These are phyloP conservation scores for Trichoderma arundinaceum DNA, from an alignment of 2,329 filamentous ascomycete species.

Conservation along the genomic window DNA sequence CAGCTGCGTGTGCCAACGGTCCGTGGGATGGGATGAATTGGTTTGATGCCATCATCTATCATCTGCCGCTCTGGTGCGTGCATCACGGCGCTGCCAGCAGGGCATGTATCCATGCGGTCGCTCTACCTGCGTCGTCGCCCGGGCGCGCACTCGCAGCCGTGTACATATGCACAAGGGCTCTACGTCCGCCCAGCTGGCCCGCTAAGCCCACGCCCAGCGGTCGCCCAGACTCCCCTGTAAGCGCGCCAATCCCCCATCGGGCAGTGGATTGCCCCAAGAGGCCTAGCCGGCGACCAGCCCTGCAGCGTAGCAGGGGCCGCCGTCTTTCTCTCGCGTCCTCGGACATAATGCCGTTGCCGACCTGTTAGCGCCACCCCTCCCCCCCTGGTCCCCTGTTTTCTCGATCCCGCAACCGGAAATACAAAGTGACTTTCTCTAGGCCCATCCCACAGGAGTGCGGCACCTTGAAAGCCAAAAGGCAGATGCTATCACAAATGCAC, in stretches of 20 bases:
- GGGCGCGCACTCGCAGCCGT: not conserved
- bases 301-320: not conserved
- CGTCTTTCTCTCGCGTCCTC: conserved; percentile 38
- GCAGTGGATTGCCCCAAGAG: not conserved
- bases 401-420: conserved; percentile 28
- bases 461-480: not conserved
- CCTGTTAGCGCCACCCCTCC: conserved; percentile 35
- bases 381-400: conserved; percentile 26
- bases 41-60: conserved; percentile 13
- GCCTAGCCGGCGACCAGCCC: not conserved
- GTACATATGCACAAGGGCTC: conserved; percentile 6
- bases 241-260: too few relatives aligned
- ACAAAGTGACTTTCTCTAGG: conserved; percentile 2
- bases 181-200: not conserved
- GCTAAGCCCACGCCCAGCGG: conserved; percentile 18
- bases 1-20: not conserved
- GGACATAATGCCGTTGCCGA: conserved; percentile 51
- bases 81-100: too few relatives aligned
- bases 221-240: not conserved
- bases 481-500: not conserved
- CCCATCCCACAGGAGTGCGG: conserved; percentile 11
- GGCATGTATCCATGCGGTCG: not conserved
- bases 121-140: conserved; percentile 13
- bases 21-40: too few relatives aligned
- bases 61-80: not conserved